A percentile compares a stretch with the other conserved stretches of the same genome.
phyloP scores from a whole-genome alignment of 2,329 filamentous ascomycete species.

The Pleurostoma richardsiae region DNA sequence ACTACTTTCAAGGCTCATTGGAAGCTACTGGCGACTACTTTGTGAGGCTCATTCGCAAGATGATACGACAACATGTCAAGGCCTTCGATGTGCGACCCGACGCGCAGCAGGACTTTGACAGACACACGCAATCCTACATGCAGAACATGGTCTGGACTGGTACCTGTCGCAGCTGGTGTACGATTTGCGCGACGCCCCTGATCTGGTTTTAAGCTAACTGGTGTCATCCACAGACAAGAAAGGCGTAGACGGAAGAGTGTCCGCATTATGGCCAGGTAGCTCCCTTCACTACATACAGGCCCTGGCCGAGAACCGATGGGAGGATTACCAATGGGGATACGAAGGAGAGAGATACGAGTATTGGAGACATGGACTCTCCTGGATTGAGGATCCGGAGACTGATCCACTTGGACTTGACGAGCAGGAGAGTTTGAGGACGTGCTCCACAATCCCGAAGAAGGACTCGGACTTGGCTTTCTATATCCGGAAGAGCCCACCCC shows the following conservation, averaged over 20 bases:
- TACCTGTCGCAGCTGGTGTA: conserved; percentile 37
- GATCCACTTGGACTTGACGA: neutral
- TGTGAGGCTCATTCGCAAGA: conserved; percentile 15
- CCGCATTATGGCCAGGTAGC: conserved; percentile 34
- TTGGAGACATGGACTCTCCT: neutral
- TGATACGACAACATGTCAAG: conserved; percentile 12
- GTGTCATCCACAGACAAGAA: conserved; percentile 1
- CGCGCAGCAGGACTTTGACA: conserved; percentile 39
- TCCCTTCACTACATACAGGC: conserved; percentile 40
- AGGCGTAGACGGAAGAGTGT: conserved; percentile 29
- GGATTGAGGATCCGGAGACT: neutral
- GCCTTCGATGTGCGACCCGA: conserved; percentile 16
- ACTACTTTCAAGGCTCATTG: conserved; percentile 10
- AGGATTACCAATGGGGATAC: conserved; percentile 16
- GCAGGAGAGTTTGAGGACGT: no score
- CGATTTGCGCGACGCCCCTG: conserved; percentile 12
- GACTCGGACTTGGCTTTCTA: neutral
- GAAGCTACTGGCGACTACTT: conserved; percentile 20
- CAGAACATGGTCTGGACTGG: conserved; percentile 35
- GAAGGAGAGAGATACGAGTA: neutral
- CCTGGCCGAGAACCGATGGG: conserved; percentile 20
- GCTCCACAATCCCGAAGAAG: no score
- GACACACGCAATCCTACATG: conserved; percentile 34
- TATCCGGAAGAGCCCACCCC: neutral
- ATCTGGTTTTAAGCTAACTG: no score